Evolutionary conservation across 108 stramenopile species (phyloP).

Genomic region (Parmales sp.): DNA sequence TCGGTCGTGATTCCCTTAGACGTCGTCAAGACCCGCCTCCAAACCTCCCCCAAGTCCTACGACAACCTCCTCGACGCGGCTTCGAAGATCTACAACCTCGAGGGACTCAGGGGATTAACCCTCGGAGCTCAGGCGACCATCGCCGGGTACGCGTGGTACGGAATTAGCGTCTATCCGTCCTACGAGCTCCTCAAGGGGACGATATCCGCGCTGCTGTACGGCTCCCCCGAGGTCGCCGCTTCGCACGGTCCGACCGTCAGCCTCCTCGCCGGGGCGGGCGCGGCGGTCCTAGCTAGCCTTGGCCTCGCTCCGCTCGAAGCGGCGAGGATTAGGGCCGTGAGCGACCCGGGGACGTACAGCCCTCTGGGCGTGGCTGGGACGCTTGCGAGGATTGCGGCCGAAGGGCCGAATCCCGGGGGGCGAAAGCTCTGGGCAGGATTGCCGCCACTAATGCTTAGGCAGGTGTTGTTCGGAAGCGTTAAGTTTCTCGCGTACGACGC

Average conservation of each 20-base stretch:
- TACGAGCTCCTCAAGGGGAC: conserved; percentile 80
- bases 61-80: conserved; percentile 36
- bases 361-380: conserved; percentile 54
- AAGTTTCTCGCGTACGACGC: conserved; percentile 88
- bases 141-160: conserved; percentile 85
- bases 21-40: conserved; percentile 63
- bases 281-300: conserved; percentile 73
- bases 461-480: conserved; percentile 86
- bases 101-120: conserved; percentile 57
- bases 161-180: conserved; percentile 77
- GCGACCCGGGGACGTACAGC: conserved; percentile 60
- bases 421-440: conserved; percentile 70
- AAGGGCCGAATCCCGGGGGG: conserved; percentile 46
- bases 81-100: conserved; percentile 43
- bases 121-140: conserved; percentile 80
- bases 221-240: conserved; percentile 21
- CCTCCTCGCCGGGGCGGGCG: conserved; percentile 72
- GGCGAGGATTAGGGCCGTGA: conserved; percentile 73
- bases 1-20: conserved; percentile 73
- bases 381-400: conserved; percentile 45
- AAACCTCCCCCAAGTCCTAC: conserved; percentile 50
- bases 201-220: conserved; percentile 31
- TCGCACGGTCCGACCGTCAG: conserved; percentile 63
- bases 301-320: conserved; percentile 77
- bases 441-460: conserved; percentile 75